Conservation (phyloP, 2,329 filamentous ascomycete species). For the Fusarium sp. region DNA sequence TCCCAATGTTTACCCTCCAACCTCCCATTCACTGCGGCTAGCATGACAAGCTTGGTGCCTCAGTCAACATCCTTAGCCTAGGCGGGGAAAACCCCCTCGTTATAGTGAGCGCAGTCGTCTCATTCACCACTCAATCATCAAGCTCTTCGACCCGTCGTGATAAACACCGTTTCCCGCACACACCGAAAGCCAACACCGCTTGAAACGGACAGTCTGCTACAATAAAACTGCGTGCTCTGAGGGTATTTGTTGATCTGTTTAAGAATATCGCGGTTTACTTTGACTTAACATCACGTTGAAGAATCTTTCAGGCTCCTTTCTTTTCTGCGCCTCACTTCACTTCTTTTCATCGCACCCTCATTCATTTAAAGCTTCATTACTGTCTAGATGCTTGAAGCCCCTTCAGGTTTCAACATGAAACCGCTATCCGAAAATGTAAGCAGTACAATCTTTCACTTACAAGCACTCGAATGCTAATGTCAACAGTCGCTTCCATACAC, state of each 20-base stretch:
- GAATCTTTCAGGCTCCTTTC: background rate
- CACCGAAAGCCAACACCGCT: background rate
- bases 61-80: background rate
- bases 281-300: background rate
- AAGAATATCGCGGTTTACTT: background rate
- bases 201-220: background rate
- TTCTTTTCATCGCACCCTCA: background rate
- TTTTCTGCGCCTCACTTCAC: background rate
- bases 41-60: background rate
- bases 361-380: background rate
- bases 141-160: constrained; percentile 1
- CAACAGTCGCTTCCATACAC: constrained; percentile 28
- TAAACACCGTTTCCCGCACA: constrained; percentile 2
- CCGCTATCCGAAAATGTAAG: constrained; percentile 16
- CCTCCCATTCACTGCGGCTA: background rate
- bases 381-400: background rate
- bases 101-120: background rate
- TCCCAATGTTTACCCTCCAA: background rate
- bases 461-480: constrained; percentile 5
- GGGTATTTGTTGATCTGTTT: background rate
- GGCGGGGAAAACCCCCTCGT: background rate
- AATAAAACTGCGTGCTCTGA: background rate
- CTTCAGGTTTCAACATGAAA: constrained; percentile 21
- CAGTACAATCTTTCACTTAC: background rate
- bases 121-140: background rate